Evolutionary conservation across 2,329 filamentous ascomycete genomes (phyloP), one percentile per base, ranked within the genome.

Genomic region (Saccharata proteae): DNA sequence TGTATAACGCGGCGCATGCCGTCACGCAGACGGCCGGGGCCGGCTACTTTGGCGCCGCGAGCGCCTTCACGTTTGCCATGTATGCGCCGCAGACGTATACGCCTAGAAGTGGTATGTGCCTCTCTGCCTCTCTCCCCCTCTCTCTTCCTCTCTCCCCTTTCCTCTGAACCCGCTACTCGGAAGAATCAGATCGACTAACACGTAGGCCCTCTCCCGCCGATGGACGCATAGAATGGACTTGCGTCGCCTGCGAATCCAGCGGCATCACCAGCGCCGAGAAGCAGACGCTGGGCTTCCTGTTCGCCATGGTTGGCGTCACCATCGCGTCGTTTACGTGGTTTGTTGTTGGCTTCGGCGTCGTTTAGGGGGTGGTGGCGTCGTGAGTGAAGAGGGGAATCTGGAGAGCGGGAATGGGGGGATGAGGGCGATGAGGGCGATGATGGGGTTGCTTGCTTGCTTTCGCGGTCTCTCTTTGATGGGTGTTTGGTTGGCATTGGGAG

Each of bases 31-130:
- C 61, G 12, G 54, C 72, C 2, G 49, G 47, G 10, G 59, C 74
- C 0, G 75, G 75, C 5, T 64, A 74, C 44, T 49, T 80, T 25
- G 59, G 55, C 11, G 56, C 62, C 3, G 66, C 58, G 44, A 61
- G 58, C 35, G 58, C 63, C 11, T 69, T 66, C 44, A 57, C 50
- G 5, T 80, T 80, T 44, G 74, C 69, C 38, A 74, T 80, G 69
- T 80, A 80, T 48, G 46, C 48, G 16, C 61, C 65, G 24, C 67
- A 69, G 49, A 35, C 58, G 4, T 67, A 70, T 46, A 63, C 59
- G 4, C 58, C 65, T 5, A 57, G 67, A 34, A 43, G 48, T 26
- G 58, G 69, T 71, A 56, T 47, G 64, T 45, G 21, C 14, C 32
- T 9, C 16, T n/a, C 25, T 26, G 24, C 14, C 28, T 14, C 13